Base-by-base conservation (phyloP, 805 yeast genomes). In the Aciculoconidium aculeatum region DNA sequence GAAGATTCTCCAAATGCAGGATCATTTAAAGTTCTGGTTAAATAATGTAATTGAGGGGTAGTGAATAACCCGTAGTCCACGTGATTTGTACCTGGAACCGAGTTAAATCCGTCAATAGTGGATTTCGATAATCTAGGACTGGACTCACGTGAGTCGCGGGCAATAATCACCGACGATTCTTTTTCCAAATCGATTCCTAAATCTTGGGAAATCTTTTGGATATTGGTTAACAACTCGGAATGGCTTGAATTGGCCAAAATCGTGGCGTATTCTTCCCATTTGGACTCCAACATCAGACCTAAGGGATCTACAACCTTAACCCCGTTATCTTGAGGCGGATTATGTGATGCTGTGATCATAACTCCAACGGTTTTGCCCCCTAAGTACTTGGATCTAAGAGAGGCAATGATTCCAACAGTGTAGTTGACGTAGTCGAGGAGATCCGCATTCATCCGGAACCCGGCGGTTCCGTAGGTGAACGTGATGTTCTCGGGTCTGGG, bases 271-370 rank as follows among this genome's bases (percentile, higher is more conserved):
- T 66, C 58, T 50, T 92, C 98, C 98, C 98, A 92, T 5, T 66
- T 45, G 31, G 76, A 75, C 33, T 74, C 80, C 42, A 88, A 68
- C 96, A 88, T 88, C 39, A 82, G 86, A 15, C 97, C 96, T 51
- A 70, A 59, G 1, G 97, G 96, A 42, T 90, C 97, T 14, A 90
- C 85, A n/a, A 92, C 67, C 57, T 90, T 90, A 21, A 51, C 56
- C 1, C 56, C 56, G 18, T 50, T 50, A 11, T 40, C 44, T 23
- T 65, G 65, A 0, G 96, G 95, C 0, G 96, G 96, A 47, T 87
- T 87, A 55, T 87, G 96, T 1, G 94, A 82, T 0, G 96, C 96
- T 1, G 96, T 92, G 47, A 92, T 79, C 96, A 92, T 90, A 8
- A 88, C 80, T n/a, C 98, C 98, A 17, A 88, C 72, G 6, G 81